Percentiles rank a stretch among this genome's conserved stretches.
Conservation (phyloP, 2,329 filamentous ascomycete genomes). For the Tolypocladium nubicola region DNA sequence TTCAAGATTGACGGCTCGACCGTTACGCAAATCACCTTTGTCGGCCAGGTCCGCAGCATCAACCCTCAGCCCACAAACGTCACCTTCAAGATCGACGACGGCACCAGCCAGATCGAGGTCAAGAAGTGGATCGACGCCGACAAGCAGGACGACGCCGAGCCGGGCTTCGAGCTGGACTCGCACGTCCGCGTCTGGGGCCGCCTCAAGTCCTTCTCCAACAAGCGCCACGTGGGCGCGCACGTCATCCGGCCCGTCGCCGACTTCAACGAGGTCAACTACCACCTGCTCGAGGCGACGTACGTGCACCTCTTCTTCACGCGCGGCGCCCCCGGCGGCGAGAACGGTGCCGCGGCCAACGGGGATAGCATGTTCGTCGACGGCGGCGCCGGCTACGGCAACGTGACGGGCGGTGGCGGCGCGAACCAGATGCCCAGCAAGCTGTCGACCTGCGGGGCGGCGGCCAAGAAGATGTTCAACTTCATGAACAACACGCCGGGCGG, state of each 20-base stretch:
- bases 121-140: slow-evolving; percentile 74
- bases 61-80: slow-evolving; percentile 81
- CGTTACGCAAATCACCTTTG: slow-evolving; percentile 64
- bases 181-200: slow-evolving; percentile 83
- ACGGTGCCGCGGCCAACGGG: slow-evolving; percentile 24
- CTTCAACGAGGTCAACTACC: slow-evolving; percentile 88
- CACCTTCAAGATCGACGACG: slow-evolving; percentile 89
- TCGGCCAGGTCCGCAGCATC: slow-evolving; percentile 84
- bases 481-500: slow-evolving; percentile 57
- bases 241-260: slow-evolving; percentile 71
- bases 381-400: slow-evolving; percentile 28
- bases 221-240: slow-evolving; percentile 70
- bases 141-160: slow-evolving; percentile 34
- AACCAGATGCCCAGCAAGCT: slow-evolving; percentile 29
- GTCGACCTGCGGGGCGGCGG: slow-evolving; percentile 40
- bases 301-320: slow-evolving; percentile 77
- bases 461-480: slow-evolving; percentile 61
- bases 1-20: slow-evolving; percentile 75
- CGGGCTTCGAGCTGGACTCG: slow-evolving; percentile 56
- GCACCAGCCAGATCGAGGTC: slow-evolving; percentile 84
- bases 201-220: slow-evolving; percentile 74
- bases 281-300: slow-evolving; percentile 80
- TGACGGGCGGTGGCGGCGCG: slow-evolving; percentile 22
- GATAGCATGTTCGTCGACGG: slow-evolving; percentile 49
- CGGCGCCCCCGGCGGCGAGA: slow-evolving; percentile 42